These are phyloP conservation scores for Cicer pinnatifidum DNA, from an alignment of 306 rosid genomes.

Conservation along the genomic window DNA sequence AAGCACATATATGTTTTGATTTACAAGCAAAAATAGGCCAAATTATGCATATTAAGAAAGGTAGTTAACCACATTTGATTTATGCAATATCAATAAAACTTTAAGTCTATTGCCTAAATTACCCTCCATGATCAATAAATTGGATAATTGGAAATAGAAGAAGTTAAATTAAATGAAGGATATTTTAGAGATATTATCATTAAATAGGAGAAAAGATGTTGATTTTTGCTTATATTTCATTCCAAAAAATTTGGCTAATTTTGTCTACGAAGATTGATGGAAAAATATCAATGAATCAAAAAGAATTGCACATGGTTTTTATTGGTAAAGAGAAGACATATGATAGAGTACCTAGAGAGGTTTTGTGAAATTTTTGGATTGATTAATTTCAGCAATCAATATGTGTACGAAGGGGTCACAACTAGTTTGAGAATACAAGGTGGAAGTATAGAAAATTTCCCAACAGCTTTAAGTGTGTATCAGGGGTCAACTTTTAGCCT, in stretches of 20 bases:
- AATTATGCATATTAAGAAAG: no score
- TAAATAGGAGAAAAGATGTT: no score
- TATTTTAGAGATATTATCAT: no score
- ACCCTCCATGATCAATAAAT: no score
- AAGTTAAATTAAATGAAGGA: no score
- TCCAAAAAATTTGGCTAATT: no score
- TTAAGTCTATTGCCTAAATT: no score
- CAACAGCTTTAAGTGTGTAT: neutral
- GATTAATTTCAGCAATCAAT: neutral
- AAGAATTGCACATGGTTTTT: neutral
- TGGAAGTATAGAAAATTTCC: constrained; percentile 2
- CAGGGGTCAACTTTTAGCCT: constrained; percentile 19
- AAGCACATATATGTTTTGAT: neutral
- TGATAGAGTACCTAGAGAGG: neutral
- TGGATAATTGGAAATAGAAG: no score
- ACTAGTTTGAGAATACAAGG: constrained; percentile 9
- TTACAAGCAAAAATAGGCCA: neutral
- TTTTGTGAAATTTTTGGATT: neutral
- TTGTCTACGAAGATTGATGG: neutral
- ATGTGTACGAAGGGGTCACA: neutral
- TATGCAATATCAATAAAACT: no score
- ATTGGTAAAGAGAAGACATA: neutral
- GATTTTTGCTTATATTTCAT: no score
- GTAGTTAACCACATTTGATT: no score
- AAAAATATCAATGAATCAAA: neutral